These are phyloP conservation scores for Trichomonas tenax DNA, from an alignment of 208 protist species.

Conservation along the genomic window DNA sequence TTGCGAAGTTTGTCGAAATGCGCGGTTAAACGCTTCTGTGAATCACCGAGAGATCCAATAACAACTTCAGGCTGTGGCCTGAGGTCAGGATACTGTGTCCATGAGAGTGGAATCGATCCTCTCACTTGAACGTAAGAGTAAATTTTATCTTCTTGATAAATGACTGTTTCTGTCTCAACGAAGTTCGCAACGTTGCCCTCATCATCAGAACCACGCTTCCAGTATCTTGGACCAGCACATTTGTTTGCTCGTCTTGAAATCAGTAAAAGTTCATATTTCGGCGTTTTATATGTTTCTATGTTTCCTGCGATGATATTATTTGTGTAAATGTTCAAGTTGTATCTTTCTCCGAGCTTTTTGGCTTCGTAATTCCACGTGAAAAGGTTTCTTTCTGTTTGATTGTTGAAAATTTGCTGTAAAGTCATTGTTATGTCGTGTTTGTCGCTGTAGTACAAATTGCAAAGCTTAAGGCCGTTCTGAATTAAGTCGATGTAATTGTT, in stretches of 20 bases:
- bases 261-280: not conserved
- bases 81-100: slow-evolving; percentile 1
- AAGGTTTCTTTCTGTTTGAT: not conserved
- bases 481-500: not conserved
- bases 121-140: not conserved
- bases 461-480: not conserved
- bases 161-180: not conserved
- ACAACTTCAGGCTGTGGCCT: not conserved
- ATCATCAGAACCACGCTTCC: not conserved
- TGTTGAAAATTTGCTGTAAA: not conserved
- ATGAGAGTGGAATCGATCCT: not conserved
- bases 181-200: not conserved
- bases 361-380: not conserved
- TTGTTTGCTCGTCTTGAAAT: not conserved
- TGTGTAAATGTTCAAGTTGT: not conserved
- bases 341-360: not conserved
- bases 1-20: not conserved
- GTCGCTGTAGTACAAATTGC: not conserved
- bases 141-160: not conserved
- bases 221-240: not conserved
- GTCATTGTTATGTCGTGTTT: not conserved
- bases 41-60: not conserved
- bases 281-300: not conserved
- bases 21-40: not conserved
- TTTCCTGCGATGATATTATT: not conserved